Conservation (phyloP, 768 basidiomycete species). For the Trametopsis cervina region DNA sequence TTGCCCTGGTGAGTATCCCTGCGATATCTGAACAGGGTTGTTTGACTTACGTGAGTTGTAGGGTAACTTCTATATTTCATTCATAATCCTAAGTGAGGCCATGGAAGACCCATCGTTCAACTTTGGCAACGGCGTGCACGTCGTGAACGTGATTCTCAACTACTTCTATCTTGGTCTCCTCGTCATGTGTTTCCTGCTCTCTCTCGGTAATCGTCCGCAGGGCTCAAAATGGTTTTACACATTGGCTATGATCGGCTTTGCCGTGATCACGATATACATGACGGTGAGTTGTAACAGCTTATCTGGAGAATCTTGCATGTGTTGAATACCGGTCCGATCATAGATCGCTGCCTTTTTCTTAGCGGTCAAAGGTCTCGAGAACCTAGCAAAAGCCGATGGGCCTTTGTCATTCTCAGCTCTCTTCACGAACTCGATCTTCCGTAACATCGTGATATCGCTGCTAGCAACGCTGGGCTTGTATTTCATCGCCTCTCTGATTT, state of each 20-base stretch:
- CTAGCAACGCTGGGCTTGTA: constrained; percentile 89
- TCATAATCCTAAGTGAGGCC: constrained; percentile 67
- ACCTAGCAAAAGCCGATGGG: constrained; percentile 41
- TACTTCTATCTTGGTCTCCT: constrained; percentile 88
- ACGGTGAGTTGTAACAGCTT: constrained; percentile 44
- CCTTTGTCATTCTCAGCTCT: constrained; percentile 49
- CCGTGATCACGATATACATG: constrained; percentile 93
- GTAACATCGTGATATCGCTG: constrained; percentile 81
- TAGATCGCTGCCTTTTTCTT: constrained; percentile 76
- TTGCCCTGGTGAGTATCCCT: constrained; percentile 52
- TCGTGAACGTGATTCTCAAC: constrained; percentile 71
- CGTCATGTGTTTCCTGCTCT: constrained; percentile 80
- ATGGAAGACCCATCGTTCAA: constrained; percentile 60
- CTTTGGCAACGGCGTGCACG: constrained; percentile 49
- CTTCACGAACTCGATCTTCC: constrained; percentile 74
- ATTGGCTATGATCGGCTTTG: constrained; percentile 80
- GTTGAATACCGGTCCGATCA: constrained; percentile 8
- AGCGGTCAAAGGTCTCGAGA: constrained; percentile 72
- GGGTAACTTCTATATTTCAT: constrained; percentile 92
- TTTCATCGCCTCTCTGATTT: constrained; percentile 71
- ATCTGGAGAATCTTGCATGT: background rate
- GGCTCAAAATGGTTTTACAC: constrained; percentile 88
- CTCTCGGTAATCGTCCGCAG: constrained; percentile 88
- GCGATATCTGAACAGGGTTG: background rate
- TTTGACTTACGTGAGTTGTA: constrained; percentile 2